phyloP scores from a whole-genome alignment of 2,329 filamentous ascomycete genomes.

The Talaromyces sp. region DNA sequence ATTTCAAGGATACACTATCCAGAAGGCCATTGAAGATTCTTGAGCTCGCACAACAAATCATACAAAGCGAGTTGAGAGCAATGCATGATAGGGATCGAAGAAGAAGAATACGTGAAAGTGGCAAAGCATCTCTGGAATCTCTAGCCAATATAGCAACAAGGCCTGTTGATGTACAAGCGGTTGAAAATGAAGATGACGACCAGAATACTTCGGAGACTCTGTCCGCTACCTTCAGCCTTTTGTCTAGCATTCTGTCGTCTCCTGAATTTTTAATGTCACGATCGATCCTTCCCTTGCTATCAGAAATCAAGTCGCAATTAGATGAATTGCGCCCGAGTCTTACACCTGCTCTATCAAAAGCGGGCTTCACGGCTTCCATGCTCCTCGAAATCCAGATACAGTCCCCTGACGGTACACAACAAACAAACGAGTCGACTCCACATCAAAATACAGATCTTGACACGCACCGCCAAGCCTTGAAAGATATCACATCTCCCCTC shows the following conservation, averaged over 20 bases:
- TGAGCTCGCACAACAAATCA: constrained; percentile 41
- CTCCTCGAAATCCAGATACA: constrained; percentile 41
- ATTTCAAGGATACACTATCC: constrained; percentile 43
- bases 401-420: constrained; percentile 24
- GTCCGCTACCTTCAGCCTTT: constrained; percentile 40
- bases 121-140: constrained; percentile 33
- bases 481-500: constrained; percentile 38
- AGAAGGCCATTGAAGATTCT: constrained; percentile 39
- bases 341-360: constrained; percentile 32
- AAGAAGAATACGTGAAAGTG: constrained; percentile 11
- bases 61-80: constrained; percentile 35
- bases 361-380: constrained; percentile 41
- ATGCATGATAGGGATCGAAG: constrained; percentile 13
- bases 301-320: constrained; percentile 33
- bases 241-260: constrained; percentile 43
- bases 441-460: constrained; percentile 37
- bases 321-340: constrained; percentile 36
- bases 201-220: constrained; percentile 36
- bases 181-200: constrained; percentile 15
- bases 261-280: constrained; percentile 36
- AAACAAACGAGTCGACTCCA: constrained; percentile 21
- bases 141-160: constrained; percentile 30
- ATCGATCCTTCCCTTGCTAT: constrained; percentile 29
- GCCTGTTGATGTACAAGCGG: constrained; percentile 21
- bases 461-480: constrained; percentile 40